Percentiles rank a stretch among this genome's conserved stretches.
These are phyloP conservation scores for Carex scoparia DNA, from an alignment of 176 grass and related monocot species.

Conservation along the genomic window DNA sequence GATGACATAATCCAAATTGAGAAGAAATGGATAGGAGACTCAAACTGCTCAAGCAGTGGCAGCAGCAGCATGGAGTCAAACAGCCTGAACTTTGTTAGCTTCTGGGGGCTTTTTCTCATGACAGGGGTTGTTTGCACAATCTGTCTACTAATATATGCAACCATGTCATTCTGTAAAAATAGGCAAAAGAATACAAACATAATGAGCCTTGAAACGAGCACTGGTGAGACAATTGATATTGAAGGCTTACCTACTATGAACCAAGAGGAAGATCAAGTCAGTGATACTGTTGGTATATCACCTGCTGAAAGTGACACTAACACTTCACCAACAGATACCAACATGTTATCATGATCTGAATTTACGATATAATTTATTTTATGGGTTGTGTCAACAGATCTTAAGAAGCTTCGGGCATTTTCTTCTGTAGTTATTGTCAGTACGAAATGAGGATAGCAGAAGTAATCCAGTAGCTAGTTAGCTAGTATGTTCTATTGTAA, in stretches of 20 bases:
- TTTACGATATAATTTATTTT: not conserved
- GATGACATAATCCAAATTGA: conserved; percentile 44
- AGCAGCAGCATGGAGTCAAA: conserved; percentile 28
- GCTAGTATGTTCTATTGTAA: no score
- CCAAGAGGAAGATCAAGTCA: no score
- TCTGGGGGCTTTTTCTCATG: conserved; percentile 74
- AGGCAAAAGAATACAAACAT: not conserved
- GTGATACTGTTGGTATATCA: no score
- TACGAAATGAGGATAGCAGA: no score
- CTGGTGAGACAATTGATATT: no score
- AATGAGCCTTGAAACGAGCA: not conserved
- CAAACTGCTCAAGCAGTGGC: not conserved
- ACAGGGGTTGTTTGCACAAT: conserved; percentile 40
- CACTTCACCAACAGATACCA: not conserved
- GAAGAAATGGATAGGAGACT: conserved; percentile 57
- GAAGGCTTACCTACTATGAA: no score
- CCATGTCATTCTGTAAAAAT: not conserved
- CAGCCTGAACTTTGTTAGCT: conserved; percentile 48
- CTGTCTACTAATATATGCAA: not conserved
- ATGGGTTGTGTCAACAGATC: not conserved
- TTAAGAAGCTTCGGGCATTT: not conserved
- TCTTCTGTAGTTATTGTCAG: no score
- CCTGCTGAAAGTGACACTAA: not conserved
- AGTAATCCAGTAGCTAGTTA: no score
- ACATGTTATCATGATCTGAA: not conserved